Conservation (phyloP, 768 basidiomycete genomes). For the Lactarius quietus region DNA sequence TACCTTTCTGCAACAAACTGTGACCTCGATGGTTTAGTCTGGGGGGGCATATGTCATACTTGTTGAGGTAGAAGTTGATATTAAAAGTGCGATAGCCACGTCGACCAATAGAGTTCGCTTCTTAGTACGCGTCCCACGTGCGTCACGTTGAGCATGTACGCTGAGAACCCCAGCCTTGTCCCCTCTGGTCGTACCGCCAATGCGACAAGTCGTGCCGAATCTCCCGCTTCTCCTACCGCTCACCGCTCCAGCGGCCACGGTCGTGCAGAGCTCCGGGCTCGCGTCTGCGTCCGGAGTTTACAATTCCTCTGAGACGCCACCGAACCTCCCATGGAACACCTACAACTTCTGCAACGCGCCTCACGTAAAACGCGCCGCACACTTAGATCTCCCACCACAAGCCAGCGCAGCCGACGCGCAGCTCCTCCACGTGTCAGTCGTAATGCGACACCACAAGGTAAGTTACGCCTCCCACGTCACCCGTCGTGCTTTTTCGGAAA, state of each 20-base stretch:
- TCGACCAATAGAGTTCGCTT: slow-evolving; percentile 8
- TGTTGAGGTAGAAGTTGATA: slow-evolving; percentile 2
- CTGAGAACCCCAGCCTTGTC: background rate
- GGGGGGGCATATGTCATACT: background rate
- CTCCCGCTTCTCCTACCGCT: background rate
- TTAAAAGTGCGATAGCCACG: background rate
- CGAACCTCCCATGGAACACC: slow-evolving; percentile 43
- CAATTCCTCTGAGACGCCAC: slow-evolving; percentile 43
- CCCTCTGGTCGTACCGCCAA: background rate
- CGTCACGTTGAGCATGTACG: background rate
- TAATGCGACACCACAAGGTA: slow-evolving; percentile 49
- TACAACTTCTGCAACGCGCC: slow-evolving; percentile 55
- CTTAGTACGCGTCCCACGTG: background rate
- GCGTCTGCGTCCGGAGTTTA: slow-evolving; percentile 38
- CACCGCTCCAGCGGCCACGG: no score
- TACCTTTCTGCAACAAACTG: background rate
- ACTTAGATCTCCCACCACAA: slow-evolving; percentile 36
- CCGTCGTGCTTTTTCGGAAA: no score
- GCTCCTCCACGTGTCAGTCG: slow-evolving; percentile 41
- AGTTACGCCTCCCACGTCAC: no score
- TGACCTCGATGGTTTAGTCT: background rate
- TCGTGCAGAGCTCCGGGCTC: background rate
- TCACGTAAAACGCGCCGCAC: slow-evolving; percentile 40
- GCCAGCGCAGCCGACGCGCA: slow-evolving; percentile 28
- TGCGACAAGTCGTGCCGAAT: background rate